Evolutionary conservation across 345 rosid species (phyloP).

Genomic region (Hevea brasiliensis): DNA sequence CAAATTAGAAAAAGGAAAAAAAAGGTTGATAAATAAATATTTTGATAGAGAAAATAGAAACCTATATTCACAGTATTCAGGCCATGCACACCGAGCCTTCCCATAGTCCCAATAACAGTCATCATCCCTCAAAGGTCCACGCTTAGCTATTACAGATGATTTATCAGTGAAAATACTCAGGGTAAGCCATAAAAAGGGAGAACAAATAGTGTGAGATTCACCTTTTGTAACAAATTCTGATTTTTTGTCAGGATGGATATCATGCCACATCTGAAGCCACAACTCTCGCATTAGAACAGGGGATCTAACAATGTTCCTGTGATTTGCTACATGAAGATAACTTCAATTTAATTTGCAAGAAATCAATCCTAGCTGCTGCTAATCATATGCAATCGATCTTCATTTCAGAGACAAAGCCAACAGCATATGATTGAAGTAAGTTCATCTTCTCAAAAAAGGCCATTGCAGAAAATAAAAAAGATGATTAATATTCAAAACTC

Average conservation of each 20-base stretch:
- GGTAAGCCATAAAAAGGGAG: background rate
- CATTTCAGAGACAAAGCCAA: background rate
- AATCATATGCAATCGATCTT: background rate
- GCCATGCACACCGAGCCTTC: slow-evolving; percentile 94
- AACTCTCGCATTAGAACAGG: slow-evolving; percentile 93
- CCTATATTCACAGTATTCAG: slow-evolving; percentile 97
- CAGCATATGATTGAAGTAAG: background rate
- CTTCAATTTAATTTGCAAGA: slow-evolving; percentile 10
- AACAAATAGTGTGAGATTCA: slow-evolving; percentile 22
- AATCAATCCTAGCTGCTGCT: slow-evolving; percentile 1
- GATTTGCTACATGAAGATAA: slow-evolving; percentile 69
- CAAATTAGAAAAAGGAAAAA: background rate
- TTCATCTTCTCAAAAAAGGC: background rate
- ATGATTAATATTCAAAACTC: background rate
- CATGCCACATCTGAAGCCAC: slow-evolving; percentile 99
- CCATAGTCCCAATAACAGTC: slow-evolving; percentile 99
- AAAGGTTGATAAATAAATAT: background rate
- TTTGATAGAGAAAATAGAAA: slow-evolving; percentile 23
- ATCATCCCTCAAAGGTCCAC: slow-evolving; percentile 86
- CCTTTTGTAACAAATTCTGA: slow-evolving; percentile 89
- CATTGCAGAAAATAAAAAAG: background rate
- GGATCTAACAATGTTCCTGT: slow-evolving; percentile 91
- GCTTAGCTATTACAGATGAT: slow-evolving; percentile 55
- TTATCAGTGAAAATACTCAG: slow-evolving; percentile 14
- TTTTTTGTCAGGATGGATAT: slow-evolving; percentile 61